Base-by-base conservation (phyloP, 1,139 yeast genomes). In the Candida buenavistaensis region DNA sequence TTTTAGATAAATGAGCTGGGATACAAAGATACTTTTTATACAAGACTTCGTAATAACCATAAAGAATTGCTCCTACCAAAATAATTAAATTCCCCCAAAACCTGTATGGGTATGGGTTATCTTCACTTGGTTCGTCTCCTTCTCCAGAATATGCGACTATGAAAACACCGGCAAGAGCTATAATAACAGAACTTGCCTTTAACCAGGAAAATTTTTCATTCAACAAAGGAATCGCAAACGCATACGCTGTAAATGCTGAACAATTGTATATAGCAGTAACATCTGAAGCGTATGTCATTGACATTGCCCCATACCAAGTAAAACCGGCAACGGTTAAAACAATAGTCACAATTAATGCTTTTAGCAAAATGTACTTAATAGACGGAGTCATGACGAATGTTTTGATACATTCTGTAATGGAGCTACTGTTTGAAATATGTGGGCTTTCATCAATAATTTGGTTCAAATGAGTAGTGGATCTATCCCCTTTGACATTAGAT, bases 261-360 rank as follows among this genome's bases (percentile, higher is more conserved):
- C 95, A 86, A 61, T 88, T 88, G 61, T 87, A 88, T 43, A 88
- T 88, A 7, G 96, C 96, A 3, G 96, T 87, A 19, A 88, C 82
- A 52, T 88, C 96, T 2, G 89, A 73, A 0, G 95, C 88, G 25
- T 89, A 84, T 1, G 96, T 82, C 56, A 85, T 61, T 19, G 81
- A 70, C 78, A 88, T 86, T 6, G 96, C 82, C 12, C 85, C 76
- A 54, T 86, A 88, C 96, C 96, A 88, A 1, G 95, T 80, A 26
- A 77, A 68, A 1, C 95, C 96, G 0, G 95, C 96, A 3, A 79
- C 46, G 8, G 86, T 85, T 41, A 88, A 67, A 5, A 87, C 75
- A 6, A 75, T 30, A 2, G 84, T 72, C 24, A 84, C 62, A 3
- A 72, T 36, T 3, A 71, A 58, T 8, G 78, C 54, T 28, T 70